Evolutionary conservation across 495 filamentous ascomycete genomes (phyloP), one percentile per base, ranked within the genome.

Genomic region (Cercophora sp.): DNA sequence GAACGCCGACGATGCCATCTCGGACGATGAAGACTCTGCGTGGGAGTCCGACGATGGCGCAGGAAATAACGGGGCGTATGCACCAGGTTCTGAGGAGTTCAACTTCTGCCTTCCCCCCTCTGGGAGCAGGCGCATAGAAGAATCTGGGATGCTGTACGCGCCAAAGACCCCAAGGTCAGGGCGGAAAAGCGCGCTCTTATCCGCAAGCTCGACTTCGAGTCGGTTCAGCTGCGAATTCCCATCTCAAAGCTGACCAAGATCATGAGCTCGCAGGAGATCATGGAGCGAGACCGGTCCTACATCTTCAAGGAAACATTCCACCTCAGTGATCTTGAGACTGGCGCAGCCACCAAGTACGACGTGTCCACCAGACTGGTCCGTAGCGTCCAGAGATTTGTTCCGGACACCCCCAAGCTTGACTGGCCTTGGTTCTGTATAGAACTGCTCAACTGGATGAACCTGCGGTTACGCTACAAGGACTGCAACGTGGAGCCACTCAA

Each of bases 271-370:
- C 43, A 48, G 23, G 55, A 59, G 10, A 59, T 62, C 26, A 54
- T 66, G 43, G 68, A 73, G 19, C 57, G 70, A 26, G 66, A 70
- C 39, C 60, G 64, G 45, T 65, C 68, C 0, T 64, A 60, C 48
- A 43, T 68, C 16, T 70, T 74, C 46, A 70, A 76, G 25, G 55
- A 70, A 46, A 58, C 59, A 29, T 77, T 71, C 59, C 75, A 76
- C 43, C 55, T 59, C 16, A 72, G 61, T 15, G 74, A 78, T 52
- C 51, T 78, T 1, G 70, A 67, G 29, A 71, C 73, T 0, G 66
- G 68, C 5, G 67, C 67, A 0, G 61, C 62, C 10, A 57, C 65
- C 43, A 64, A 63, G 25, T 70, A 69, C 48, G 22, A 52, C 1
- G 66, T 73, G 45, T 65, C 68, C 3, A 46, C 61, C 41, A 52